Evolutionary conservation across 257 asterid species (phyloP).

Genomic region (Capsicum pubescens): DNA sequence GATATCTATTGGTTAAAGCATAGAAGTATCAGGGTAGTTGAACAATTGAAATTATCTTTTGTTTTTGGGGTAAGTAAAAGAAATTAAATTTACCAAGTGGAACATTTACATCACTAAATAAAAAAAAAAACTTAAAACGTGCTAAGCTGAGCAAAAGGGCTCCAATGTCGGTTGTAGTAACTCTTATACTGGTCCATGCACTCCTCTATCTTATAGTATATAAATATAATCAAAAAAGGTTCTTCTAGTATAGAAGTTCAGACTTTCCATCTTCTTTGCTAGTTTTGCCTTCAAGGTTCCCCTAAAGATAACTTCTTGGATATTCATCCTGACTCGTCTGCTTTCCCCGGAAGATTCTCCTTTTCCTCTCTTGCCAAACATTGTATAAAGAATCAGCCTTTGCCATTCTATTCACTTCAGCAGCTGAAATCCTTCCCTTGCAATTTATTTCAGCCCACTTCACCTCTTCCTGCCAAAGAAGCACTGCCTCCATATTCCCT

Average conservation of each 20-base stretch:
- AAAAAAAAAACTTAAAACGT: not conserved
- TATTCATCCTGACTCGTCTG: not conserved
- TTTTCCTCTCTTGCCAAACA: not conserved
- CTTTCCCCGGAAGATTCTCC: not conserved
- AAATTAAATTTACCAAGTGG: slow-evolving; percentile 1
- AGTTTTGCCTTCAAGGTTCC: not conserved
- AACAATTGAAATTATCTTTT: not conserved
- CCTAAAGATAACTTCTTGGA: not conserved
- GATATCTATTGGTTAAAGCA: not conserved
- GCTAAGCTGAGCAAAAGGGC: not conserved
- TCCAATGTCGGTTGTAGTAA: not conserved
- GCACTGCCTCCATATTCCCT: not conserved
- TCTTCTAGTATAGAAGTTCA: not conserved
- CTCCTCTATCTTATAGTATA: not conserved
- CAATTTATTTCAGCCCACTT: not conserved
- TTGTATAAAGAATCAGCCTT: not conserved
- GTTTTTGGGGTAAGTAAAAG: not conserved
- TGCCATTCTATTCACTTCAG: not conserved
- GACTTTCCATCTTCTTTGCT: not conserved
- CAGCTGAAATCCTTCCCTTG: not conserved
- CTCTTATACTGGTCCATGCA: not conserved
- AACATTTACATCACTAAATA: not conserved
- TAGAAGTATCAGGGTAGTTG: not conserved
- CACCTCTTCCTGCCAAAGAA: slow-evolving; percentile 10
- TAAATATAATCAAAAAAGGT: not conserved